Base-by-base conservation (phyloP, 495 filamentous ascomycete species). In the Geopyxis carbonaria region DNA sequence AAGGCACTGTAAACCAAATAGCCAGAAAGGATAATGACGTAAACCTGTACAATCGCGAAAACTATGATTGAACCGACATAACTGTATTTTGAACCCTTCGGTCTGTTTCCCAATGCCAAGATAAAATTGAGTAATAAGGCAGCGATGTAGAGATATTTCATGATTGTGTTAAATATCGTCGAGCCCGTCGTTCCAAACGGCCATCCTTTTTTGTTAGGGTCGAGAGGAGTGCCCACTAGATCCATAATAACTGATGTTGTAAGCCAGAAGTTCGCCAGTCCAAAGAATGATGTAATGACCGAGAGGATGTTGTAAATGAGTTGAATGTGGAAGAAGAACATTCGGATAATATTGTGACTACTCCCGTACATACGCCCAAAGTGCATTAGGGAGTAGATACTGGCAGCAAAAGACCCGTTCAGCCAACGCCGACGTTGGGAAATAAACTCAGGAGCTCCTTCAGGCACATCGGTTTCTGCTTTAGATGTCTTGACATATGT, bases 181-280 rank as follows among this genome's bases (percentile, higher is more conserved):
- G 86, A 89, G 11, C 73, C 89, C 0, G 45, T 64, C 0, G 45
- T 64, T 35, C 89, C 89, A 50, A 95, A 97, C 2, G 89, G 91
- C 67, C 70, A 77, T 74, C 47, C 41, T 3, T 65, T 58, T 57
- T 65, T 51, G 42, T 58, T 7, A 5, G 61, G 60, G 0, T 48
- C 23, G 34, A 57, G 64, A 48, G 76, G 80, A 18, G 61, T 73
- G 55, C 89, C 86, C 54, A 95, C 89, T 44, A 99, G 71, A 59
- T 93, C 78, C 75, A 95, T 89, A 55, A 99, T 94, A 61, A 99
- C 80, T 23, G 73, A 73, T 20, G 89, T 99, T 14, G 91, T 99
- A 43, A 99, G 69, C 73, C 80, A 99, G 72, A 91, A 99, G 23
- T 79, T 73, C 25, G 77, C 76, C 75, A 29, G 68, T 44, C 78